A percentile compares a stretch with the other conserved stretches of the same genome.
phyloP scores from a whole-genome alignment of 805 yeast species.

The Pichia ethanolica region DNA sequence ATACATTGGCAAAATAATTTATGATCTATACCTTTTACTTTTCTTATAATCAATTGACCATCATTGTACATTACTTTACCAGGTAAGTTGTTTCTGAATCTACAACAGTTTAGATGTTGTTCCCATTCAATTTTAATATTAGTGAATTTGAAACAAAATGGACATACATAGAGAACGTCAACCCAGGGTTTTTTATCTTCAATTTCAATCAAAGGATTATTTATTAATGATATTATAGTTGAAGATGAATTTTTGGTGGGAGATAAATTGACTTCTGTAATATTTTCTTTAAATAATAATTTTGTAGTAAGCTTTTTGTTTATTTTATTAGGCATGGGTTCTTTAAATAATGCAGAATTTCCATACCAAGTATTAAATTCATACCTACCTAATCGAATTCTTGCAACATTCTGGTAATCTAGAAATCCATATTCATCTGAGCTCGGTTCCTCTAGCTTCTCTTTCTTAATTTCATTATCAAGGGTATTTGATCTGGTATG shows the following conservation, averaged over 20 bases:
- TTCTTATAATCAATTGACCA: conserved; percentile 47
- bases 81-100: conserved; percentile 33
- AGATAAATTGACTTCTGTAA: conserved; percentile 15
- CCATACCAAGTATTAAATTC: conserved; percentile 84
- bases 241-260: conserved; percentile 14
- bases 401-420: conserved; percentile 52
- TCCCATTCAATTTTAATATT: conserved; percentile 36
- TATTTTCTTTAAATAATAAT: conserved; percentile 4
- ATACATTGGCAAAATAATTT: conserved; percentile 72
- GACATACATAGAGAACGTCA: conserved; percentile 64
- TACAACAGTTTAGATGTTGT: conserved; percentile 44
- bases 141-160: conserved; percentile 77
- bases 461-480: not conserved
- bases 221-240: conserved; percentile 32
- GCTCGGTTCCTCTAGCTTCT: conserved; percentile 16
- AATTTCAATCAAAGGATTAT: not conserved
- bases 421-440: conserved; percentile 54
- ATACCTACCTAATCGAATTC: conserved; percentile 61
- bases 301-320: conserved; percentile 26
- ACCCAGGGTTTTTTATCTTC: conserved; percentile 39
- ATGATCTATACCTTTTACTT: conserved; percentile 59
- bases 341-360: conserved; percentile 63
- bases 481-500: too few relatives aligned
- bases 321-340: conserved; percentile 12
- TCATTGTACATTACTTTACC: conserved; percentile 70